Base-by-base conservation (phyloP, 192 early-diverging fungal genomes). In the Backusella tuberculispora region DNA sequence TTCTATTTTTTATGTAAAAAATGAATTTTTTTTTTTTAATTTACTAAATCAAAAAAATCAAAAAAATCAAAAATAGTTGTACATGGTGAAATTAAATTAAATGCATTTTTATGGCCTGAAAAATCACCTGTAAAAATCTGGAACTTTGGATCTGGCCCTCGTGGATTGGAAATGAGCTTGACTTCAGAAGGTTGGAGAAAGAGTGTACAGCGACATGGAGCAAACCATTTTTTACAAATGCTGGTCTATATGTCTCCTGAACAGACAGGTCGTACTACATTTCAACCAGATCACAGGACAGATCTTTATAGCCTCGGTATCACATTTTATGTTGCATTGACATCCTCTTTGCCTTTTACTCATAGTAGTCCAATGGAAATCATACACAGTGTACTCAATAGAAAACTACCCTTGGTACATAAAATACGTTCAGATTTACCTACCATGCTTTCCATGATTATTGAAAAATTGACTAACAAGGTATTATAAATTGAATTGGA, bases 291-390 rank as follows among this genome's bases (percentile, higher is more conserved):
- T 64, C 72, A 76, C 68, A 53, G 79, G 2, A 81, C 79, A n/a
- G 79, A 81, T 65, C 72, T 81, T 2, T 81, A 81, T 47, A 77
- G 75, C 37, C 26, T 81, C 29, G 79, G 79, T 29, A 81, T 81
- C 43, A 73, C 71, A 12, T 77, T 81, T 43, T 81, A 71, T 42
- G 67, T 73, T 65, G 19, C 74, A 13, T 53, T 81, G 19, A 74
- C 75, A 19, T 72, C 68, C 19, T 40, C 40, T 9, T 29, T 81
- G 24, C 79, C 79, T 38, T 81, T 77, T 37, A 34, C 60, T 6
- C 19, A 81, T 42, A 70, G 50, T n/a, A 72, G 56, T 7, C 74
- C 79, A 10, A 81, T 76, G 75, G 76, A 76, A 60, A 69, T 77
- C 44, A 38, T 81, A 37, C 79, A 77, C 68, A 73, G 40, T 53